These are phyloP conservation scores for Nelumbo lutea DNA, from an alignment of 164 flowering plant genomes.

Conservation along the genomic window DNA sequence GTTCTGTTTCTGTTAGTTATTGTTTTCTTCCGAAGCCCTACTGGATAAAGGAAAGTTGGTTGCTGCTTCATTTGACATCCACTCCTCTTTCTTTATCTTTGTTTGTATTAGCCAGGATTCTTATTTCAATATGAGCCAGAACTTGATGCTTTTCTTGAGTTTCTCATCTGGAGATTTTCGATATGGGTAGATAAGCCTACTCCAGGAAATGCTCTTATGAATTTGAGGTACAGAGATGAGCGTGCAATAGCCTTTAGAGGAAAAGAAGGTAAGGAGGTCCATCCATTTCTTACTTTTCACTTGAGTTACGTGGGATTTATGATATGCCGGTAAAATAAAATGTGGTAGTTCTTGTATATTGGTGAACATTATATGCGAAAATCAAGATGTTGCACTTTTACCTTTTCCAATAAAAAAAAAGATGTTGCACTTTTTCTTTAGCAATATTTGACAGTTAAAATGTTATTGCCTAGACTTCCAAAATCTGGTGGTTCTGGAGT, in stretches of 20 bases:
- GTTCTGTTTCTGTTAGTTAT: not conserved
- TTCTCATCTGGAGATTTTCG: slow-evolving; percentile 95
- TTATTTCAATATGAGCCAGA: slow-evolving; percentile 98
- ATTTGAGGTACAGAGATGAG: slow-evolving; percentile 92
- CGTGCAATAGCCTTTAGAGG: slow-evolving; percentile 47
- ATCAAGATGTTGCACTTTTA: too few relatives aligned
- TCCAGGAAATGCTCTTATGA: slow-evolving; percentile 94
- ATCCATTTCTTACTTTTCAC: too few relatives aligned
- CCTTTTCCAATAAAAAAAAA: too few relatives aligned
- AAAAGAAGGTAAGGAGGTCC: slow-evolving; percentile 50
- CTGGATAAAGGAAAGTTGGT: not conserved
- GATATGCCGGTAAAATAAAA: too few relatives aligned
- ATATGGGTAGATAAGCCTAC: slow-evolving; percentile 99
- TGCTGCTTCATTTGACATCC: slow-evolving; percentile 4
- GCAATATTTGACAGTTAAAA: too few relatives aligned
- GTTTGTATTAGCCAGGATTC: slow-evolving; percentile 97
- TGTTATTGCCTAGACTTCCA: too few relatives aligned
- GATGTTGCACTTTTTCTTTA: too few relatives aligned
- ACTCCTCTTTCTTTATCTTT: slow-evolving; percentile 19
- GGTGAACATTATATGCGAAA: too few relatives aligned
- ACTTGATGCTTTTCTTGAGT: slow-evolving; percentile 95
- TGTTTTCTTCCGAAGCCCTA: too few relatives aligned
- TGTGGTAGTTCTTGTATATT: too few relatives aligned
- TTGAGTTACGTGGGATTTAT: too few relatives aligned
- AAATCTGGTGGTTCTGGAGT: too few relatives aligned